Base-by-base conservation (phyloP, 106 monocot genomes). In the Hemerocallis citrina region DNA sequence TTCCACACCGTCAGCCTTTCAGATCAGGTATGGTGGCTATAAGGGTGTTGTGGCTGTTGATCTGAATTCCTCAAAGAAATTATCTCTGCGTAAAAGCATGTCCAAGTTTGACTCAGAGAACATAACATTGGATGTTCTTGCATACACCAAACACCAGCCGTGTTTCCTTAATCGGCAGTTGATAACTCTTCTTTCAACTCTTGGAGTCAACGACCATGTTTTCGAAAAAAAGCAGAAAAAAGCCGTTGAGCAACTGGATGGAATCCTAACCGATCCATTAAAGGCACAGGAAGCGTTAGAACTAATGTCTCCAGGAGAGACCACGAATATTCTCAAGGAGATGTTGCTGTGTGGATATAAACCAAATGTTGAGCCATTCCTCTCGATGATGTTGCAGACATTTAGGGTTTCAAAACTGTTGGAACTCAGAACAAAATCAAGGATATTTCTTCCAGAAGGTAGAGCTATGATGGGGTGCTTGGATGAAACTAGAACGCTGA, bases 401-500 rank as follows among this genome's bases (percentile, higher is more conserved):
- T 84, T 83, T 61, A 77, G 89, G 64, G 86, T 86, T 23, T 51
- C 80, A 27, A 83, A 74, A 42, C 69, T 95, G 9, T 68, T 77
- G 10, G 89, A 95, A 67, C 70, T 95, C 44, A 81, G 69, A 69
- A 86, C 78, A 7, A 95, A 79, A 59, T 72, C 81, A n/a, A 86
- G 95, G 58, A 86, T 90, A 29, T 86, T 84, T 54, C 14, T 90
- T 66, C 86, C 71, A 50, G 63, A 86, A 61, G 95, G 95, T 24
- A 80, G 95, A 68, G 24, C 89, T 40, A 75, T 95, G 86, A 86
- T 95, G 72, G 95, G 95, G 27, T 95, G 95, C 66, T 78, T 95
- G 68, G 95, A 95, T 70, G 95, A 95, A 67, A 89, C 80, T 35
- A 35, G 76, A 30, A 76, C 38, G 15, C 67, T 95, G 59, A 74